Conservation (phyloP, 345 rosid genomes). For the Moricandia arvensis region DNA sequence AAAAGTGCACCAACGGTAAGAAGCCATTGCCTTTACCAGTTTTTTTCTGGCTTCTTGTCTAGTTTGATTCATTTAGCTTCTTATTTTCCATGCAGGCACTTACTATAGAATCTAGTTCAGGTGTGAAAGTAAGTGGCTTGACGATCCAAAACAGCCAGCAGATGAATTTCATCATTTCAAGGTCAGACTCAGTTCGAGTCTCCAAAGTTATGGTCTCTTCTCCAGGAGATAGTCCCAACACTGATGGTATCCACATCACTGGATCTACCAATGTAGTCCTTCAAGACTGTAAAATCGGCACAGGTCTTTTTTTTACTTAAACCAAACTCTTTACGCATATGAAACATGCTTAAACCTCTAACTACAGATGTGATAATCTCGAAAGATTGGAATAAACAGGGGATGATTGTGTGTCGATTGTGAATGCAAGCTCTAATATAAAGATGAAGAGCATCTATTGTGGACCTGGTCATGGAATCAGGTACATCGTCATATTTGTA, state of each 20-base stretch:
- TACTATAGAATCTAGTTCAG: conserved; percentile 89
- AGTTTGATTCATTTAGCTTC: conserved; percentile 21
- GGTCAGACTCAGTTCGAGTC: conserved; percentile 62
- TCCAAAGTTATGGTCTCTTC: conserved; percentile 70
- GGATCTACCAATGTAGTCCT: conserved; percentile 79
- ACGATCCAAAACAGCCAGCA: conserved; percentile 96
- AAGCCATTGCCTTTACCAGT: conserved; percentile 27
- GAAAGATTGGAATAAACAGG: conserved; percentile 49
- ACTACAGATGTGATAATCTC: not conserved
- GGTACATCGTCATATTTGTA: conserved; percentile 42
- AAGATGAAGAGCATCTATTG: conserved; percentile 89
- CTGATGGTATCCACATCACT: conserved; percentile 96
- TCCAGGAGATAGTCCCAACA: conserved; percentile 97
- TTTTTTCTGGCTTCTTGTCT: not conserved
- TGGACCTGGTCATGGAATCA: conserved; percentile 99
- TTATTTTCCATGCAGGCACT: conserved; percentile 61
- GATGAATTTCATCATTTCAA: conserved; percentile 86
- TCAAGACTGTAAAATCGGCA: conserved; percentile 91
- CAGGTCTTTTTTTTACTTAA: conserved; percentile 48
- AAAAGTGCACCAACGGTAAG: conserved; percentile 83
- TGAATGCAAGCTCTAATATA: conserved; percentile 75
- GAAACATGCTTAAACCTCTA: not conserved
- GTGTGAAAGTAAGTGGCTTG: conserved; percentile 71
- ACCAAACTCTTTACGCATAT: not conserved
- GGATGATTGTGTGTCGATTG: conserved; percentile 95